A percentile compares a stretch with the other conserved stretches of the same genome.
phyloP scores from a whole-genome alignment of 768 basidiomycete genomes.

The Roridomyces roridus region DNA sequence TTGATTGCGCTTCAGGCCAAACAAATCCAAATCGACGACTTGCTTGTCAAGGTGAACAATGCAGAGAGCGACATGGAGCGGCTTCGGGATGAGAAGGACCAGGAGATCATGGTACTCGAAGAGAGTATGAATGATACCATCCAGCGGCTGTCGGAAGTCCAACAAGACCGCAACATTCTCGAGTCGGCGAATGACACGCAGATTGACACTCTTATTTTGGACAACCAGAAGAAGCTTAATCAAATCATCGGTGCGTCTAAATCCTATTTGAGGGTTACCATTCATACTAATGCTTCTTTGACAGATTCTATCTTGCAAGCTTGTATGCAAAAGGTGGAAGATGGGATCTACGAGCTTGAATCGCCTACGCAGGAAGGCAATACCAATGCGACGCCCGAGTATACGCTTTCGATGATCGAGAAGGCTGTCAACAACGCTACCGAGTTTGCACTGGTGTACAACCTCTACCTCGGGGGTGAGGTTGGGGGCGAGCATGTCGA shows the following conservation, averaged over 20 bases:
- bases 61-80: conserved; percentile 79
- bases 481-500: conserved; percentile 94
- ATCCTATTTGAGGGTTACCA: not conserved
- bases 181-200: conserved; percentile 96
- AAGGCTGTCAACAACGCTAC: conserved; percentile 94
- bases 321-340: conserved; percentile 96
- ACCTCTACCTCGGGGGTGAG: conserved; percentile 87
- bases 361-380: conserved; percentile 95
- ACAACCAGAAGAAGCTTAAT: conserved; percentile 97
- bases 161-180: conserved; percentile 84
- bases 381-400: conserved; percentile 96
- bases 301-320: conserved; percentile 95
- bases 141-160: conserved; percentile 83
- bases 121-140: conserved; percentile 95
- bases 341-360: conserved; percentile 96
- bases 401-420: conserved; percentile 97
- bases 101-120: conserved; percentile 94
- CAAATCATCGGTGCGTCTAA: conserved; percentile 81
- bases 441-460: conserved; percentile 95
- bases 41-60: conserved; percentile 80
- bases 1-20: conserved; percentile 65
- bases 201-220: conserved; percentile 95
- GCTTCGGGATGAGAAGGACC: conserved; percentile 93
- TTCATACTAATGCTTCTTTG: conserved; percentile 21
- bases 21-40: conserved; percentile 95